Evolutionary conservation across 129 eudicot species (phyloP).

Genomic region (Oenanthe sinensis): DNA sequence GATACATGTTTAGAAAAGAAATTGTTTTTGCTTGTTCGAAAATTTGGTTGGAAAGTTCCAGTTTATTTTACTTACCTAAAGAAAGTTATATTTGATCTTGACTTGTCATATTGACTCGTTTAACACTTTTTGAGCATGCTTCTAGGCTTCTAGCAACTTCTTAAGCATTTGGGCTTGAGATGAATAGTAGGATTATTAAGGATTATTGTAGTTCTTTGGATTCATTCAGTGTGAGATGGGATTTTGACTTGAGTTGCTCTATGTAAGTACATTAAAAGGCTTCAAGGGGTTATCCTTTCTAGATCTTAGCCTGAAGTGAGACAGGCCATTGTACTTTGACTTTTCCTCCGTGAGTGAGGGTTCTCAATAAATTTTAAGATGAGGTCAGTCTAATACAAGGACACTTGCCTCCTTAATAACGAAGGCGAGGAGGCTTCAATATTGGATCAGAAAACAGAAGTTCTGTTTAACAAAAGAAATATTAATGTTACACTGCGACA

Average conservation of each 20-base stretch:
- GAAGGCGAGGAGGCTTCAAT: neutral
- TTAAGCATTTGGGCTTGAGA: neutral
- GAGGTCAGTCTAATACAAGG: neutral
- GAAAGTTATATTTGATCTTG: neutral
- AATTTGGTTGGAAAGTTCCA: neutral
- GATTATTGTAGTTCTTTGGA: neutral
- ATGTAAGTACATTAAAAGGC: neutral
- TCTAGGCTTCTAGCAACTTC: too few species aligned
- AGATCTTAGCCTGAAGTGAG: neutral
- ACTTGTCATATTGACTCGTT: neutral
- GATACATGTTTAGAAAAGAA: neutral
- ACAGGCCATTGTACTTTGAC: neutral
- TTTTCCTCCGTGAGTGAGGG: neutral
- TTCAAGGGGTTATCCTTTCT: neutral
- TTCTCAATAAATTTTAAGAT: neutral
- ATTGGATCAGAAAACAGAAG: neutral
- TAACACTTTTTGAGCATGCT: neutral
- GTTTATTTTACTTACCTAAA: neutral
- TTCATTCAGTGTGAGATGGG: neutral
- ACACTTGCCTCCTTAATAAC: neutral
- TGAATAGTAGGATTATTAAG: neutral
- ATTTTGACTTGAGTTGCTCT: neutral
- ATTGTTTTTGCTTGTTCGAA: neutral
- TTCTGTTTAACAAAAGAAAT: neutral
- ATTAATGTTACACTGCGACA: neutral